Conservation (phyloP, 192 early-diverging fungal species). For the Geranomyces michiganensis region DNA sequence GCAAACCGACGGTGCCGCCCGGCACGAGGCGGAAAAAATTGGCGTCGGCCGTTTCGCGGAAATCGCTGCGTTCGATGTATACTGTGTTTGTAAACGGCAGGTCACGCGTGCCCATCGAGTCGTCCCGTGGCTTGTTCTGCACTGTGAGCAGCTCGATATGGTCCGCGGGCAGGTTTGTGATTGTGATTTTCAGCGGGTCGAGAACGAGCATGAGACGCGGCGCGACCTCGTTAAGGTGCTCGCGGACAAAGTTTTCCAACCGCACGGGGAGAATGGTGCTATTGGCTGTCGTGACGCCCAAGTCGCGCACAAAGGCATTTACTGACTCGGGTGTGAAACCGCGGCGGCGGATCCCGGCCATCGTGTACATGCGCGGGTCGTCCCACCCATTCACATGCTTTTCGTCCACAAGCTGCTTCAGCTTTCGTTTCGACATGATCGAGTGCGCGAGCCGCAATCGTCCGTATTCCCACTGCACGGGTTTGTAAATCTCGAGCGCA, state of each 20-base stretch:
- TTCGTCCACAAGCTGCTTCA: constrained; percentile 85
- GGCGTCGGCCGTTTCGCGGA: constrained; percentile 85
- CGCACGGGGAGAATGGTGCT: constrained; percentile 82
- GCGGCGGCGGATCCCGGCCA: constrained; percentile 91
- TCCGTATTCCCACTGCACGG: constrained; percentile 99
- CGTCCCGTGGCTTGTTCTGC: constrained; percentile 89
- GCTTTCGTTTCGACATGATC: constrained; percentile 97
- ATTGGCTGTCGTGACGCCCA: constrained; percentile 86
- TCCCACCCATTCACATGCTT: constrained; percentile 85
- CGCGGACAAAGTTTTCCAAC: constrained; percentile 93
- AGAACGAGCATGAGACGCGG: constrained; percentile 92
- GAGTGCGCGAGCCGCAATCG: constrained; percentile 92
- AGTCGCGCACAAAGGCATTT: constrained; percentile 94
- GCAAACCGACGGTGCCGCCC: constrained; percentile 92
- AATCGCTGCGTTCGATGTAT: constrained; percentile 97
- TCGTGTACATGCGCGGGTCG: constrained; percentile 96
- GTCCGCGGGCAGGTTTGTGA: constrained; percentile 88
- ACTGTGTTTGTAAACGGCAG: constrained; percentile 90
- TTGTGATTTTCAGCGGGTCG: constrained; percentile 84
- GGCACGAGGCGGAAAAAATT: constrained; percentile 95
- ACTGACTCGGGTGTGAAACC: constrained; percentile 97
- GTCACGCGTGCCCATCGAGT: constrained; percentile 78
- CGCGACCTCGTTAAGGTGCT: constrained; percentile 87
- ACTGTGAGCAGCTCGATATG: constrained; percentile 79
- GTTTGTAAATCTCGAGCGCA: constrained; percentile 98